Evolutionary conservation across 768 basidiomycete species (phyloP).

Genomic region (Leccinum uliginosum): DNA sequence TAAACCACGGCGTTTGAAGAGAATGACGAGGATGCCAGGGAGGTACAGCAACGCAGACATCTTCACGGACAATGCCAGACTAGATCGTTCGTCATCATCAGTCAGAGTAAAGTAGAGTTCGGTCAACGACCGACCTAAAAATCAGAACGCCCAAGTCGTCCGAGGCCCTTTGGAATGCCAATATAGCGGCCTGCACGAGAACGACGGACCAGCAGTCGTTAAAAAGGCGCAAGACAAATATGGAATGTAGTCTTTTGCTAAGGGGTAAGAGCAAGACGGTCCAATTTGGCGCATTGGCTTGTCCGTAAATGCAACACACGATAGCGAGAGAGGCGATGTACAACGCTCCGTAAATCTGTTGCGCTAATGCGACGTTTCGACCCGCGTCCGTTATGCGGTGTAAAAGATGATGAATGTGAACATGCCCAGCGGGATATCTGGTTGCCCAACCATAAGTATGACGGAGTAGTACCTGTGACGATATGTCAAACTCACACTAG

Average conservation of each 20-base stretch:
- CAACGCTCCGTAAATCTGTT: conserved; percentile 72
- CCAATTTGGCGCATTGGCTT: conserved; percentile 68
- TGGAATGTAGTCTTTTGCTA: conserved; percentile 92
- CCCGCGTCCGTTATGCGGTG: conserved; percentile 61
- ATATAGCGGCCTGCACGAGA: conserved; percentile 59
- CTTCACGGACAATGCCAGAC: conserved; percentile 77
- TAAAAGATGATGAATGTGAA: conserved; percentile 75
- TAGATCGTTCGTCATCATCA: conserved; percentile 6
- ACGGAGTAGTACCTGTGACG: neutral
- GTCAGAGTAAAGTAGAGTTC: neutral
- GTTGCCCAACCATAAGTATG: neutral
- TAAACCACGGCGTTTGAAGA: conserved; percentile 71
- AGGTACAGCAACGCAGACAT: conserved; percentile 92
- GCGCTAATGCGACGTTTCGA: conserved; percentile 55
- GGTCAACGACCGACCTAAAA: conserved; percentile 55
- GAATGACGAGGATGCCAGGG: conserved; percentile 79
- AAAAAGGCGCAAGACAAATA: conserved; percentile 87
- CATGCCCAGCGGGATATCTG: conserved; percentile 94
- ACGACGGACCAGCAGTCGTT: conserved; percentile 90
- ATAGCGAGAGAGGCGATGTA: conserved; percentile 66
- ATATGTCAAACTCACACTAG: conserved; percentile 60
- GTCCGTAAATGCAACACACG: conserved; percentile 64
- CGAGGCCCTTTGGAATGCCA: conserved; percentile 55
- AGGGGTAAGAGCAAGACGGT: conserved; percentile 66
- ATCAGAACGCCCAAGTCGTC: conserved; percentile 64